These are phyloP conservation scores for Juncus effusus DNA, from an alignment of 176 grass and related monocot genomes.

Conservation along the genomic window DNA sequence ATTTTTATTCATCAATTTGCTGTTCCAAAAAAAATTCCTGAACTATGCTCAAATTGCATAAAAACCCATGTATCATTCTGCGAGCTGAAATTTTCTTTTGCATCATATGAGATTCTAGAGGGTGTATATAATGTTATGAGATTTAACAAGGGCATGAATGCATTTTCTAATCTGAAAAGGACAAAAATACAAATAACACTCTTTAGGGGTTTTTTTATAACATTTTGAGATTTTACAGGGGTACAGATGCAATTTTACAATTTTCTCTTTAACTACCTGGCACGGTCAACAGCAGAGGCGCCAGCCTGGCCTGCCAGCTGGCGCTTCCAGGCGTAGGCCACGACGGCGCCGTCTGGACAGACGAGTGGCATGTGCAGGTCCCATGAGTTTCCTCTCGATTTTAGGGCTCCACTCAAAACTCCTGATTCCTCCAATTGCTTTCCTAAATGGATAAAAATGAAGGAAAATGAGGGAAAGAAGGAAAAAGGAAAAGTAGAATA, in stretches of 20 bases:
- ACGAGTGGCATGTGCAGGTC: constrained; percentile 99
- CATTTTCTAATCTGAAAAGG: too few species aligned
- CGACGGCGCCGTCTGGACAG: constrained; percentile 97
- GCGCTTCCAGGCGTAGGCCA: constrained; percentile 99
- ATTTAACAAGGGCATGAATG: too few species aligned
- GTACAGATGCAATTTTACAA: background rate
- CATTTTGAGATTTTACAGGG: constrained; percentile 16
- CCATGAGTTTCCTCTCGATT: constrained; percentile 91
- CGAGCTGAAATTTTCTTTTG: too few species aligned
- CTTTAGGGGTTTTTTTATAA: background rate
- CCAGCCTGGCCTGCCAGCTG: constrained; percentile 97
- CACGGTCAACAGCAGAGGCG: constrained; percentile 98
- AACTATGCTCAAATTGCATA: too few species aligned
- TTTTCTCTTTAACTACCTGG: constrained; percentile 46
- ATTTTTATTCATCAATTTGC: too few species aligned
- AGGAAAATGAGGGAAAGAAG: too few species aligned
- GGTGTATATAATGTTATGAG: too few species aligned
- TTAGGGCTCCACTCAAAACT: constrained; percentile 73
- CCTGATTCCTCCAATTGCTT: constrained; percentile 88
- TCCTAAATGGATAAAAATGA: constrained; percentile 40
- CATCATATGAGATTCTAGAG: too few species aligned
- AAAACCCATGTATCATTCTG: too few species aligned
- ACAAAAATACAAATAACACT: too few species aligned
- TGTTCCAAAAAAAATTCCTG: too few species aligned
- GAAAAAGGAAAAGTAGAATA: too few species aligned